Evolutionary conservation across 345 rosid genomes (phyloP), one percentile per base, ranked within the genome.

Genomic region (Fremontodendron californicum): DNA sequence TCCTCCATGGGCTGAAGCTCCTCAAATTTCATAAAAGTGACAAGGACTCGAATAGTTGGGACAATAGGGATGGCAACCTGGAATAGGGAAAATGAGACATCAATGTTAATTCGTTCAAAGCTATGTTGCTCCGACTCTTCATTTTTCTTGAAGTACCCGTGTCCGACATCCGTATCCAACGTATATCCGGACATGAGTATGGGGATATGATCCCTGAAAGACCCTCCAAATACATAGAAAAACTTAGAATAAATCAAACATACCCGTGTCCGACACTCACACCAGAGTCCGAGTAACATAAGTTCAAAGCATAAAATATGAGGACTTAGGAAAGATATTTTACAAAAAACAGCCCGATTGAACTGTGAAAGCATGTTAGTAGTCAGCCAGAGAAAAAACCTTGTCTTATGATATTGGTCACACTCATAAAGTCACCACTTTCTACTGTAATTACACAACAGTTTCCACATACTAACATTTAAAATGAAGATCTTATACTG

Each of bases 21-120:
- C 88, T 95, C 99, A 39, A 93, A 94, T 82, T 94, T 93, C 16
- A 98, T 93, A 77, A 95, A 95, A 27, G 99, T 95, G n/a, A n/a
- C n/a, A n/a, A n/a, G n/a, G n/a, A n/a, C n/a, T n/a, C n/a, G n/a
- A n/a, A n/a, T n/a, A n/a, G n/a, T n/a, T n/a, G n/a, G n/a, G n/a
- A n/a, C n/a, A n/a, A n/a, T n/a, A n/a, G n/a, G n/a, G n/a, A n/a
- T n/a, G 48, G 99, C 99, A 45, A 95, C 87, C 99, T 95, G 85
- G 39, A 21, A 61, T 62, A 5, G 68, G 71, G 23, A 70, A 10
- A 31, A 46, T 21, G 18, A 77, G 11, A n/a, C n/a, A 18, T 21
- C 54, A 69, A 42, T 46, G n/a, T 12, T 31, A 61, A 29, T 13
- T 60, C 39, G 29, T 29, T 27, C 39, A 60, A 60, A 12, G 5